Percentiles rank a stretch among this genome's conserved stretches.
Evolutionary conservation across 768 basidiomycete species (phyloP).

Genomic region (Lactarius sp.): DNA sequence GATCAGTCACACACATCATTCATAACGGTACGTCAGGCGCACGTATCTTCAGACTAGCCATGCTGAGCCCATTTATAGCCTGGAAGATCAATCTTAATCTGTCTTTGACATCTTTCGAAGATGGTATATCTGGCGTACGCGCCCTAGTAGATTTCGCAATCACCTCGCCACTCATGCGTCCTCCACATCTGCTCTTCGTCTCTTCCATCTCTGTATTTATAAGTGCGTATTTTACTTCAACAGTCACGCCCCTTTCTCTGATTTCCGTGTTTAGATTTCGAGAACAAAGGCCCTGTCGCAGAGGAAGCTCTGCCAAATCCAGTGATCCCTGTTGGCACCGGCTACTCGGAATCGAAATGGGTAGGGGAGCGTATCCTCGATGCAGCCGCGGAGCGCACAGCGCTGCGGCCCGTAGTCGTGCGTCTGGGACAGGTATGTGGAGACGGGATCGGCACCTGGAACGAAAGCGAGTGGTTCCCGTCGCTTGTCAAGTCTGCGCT

Average conservation of each 20-base stretch:
- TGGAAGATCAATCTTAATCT: slow-evolving; percentile 30
- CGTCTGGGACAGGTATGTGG: slow-evolving; percentile 31
- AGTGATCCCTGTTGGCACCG: slow-evolving; percentile 20
- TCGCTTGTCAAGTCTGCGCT: slow-evolving; percentile 25
- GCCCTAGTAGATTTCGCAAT: slow-evolving; percentile 27
- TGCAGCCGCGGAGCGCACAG: slow-evolving; percentile 23
- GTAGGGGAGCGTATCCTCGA: slow-evolving; percentile 27
- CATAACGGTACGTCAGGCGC: slow-evolving; percentile 24
- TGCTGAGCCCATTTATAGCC: slow-evolving; percentile 14
- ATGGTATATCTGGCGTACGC: slow-evolving; percentile 23
- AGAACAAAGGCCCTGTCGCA: slow-evolving; percentile 23
- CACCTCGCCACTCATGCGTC: slow-evolving; percentile 15
- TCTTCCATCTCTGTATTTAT: slow-evolving; percentile 28
- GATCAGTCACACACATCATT: slow-evolving; percentile 25
- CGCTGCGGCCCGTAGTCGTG: slow-evolving; percentile 22
- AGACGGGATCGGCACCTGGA: slow-evolving; percentile 30
- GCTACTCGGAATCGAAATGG: slow-evolving; percentile 31
- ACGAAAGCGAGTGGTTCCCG: slow-evolving; percentile 30
- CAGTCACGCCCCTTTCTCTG: neutral
- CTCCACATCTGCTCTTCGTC: slow-evolving; percentile 27
- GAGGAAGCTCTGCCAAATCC: slow-evolving; percentile 24
- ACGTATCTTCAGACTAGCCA: neutral
- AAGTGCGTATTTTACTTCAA: slow-evolving; percentile 11
- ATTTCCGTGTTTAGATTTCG: slow-evolving; percentile 22
- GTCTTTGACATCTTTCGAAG: slow-evolving; percentile 27